Percentiles rank a stretch among this genome's conserved stretches.
Conservation (phyloP, 225 moss, liverwort and hornwort genomes). For the Sphagnum contortum region DNA sequence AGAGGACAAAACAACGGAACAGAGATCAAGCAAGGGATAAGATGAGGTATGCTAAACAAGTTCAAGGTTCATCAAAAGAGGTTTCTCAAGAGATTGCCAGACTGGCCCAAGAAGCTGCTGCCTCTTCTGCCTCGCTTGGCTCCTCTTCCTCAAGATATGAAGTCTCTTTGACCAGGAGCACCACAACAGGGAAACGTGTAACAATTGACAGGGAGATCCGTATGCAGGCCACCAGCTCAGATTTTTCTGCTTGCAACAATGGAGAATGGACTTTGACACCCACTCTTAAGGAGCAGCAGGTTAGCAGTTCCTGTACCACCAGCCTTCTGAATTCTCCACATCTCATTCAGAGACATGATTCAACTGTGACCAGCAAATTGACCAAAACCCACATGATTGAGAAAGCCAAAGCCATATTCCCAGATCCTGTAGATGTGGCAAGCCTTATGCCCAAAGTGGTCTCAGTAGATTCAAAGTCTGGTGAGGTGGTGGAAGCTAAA, state of each 20-base stretch:
- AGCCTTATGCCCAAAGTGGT: too few relatives aligned
- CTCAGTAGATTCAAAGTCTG: too few relatives aligned
- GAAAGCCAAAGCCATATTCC: slow-evolving; percentile 4
- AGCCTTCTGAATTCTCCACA: slow-evolving; percentile 33
- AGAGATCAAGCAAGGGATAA: background rate
- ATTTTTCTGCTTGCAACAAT: slow-evolving; percentile 6
- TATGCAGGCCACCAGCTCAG: background rate
- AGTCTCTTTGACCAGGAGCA: slow-evolving; percentile 20
- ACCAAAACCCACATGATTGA: slow-evolving; percentile 6
- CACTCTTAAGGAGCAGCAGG: slow-evolving; percentile 14
- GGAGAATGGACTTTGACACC: slow-evolving; percentile 18
- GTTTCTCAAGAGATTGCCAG: slow-evolving; percentile 58
- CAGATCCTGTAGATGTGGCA: background rate
- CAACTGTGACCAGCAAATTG: slow-evolving; percentile 3
- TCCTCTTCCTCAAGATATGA: slow-evolving; percentile 24
- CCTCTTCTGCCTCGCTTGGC: slow-evolving; percentile 4
- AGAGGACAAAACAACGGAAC: slow-evolving; percentile 27
- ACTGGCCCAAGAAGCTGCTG: slow-evolving; percentile 27
- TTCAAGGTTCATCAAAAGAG: slow-evolving; percentile 33
- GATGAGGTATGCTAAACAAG: background rate
- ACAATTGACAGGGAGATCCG: slow-evolving; percentile 16
- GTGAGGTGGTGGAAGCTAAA: too few relatives aligned
- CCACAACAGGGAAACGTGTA: slow-evolving; percentile 39
- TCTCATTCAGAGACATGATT: slow-evolving; percentile 11
- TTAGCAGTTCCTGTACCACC: slow-evolving; percentile 14